Conservation (phyloP, 805 yeast genomes). For the Candida sanyiensis region DNA sequence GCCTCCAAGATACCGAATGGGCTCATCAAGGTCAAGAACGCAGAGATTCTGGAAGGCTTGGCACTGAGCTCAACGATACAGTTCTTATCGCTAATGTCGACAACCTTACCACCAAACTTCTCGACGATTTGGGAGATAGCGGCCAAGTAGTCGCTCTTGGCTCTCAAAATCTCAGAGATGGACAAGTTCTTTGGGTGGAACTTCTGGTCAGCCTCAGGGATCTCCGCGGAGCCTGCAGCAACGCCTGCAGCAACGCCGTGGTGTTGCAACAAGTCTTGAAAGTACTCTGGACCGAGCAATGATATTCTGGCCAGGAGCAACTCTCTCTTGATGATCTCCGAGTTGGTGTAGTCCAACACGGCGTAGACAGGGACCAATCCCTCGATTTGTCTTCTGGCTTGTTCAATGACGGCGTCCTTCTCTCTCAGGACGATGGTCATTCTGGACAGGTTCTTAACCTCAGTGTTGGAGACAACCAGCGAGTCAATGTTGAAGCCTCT, state of each 20-base stretch:
- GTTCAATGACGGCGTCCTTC: constrained; percentile 94
- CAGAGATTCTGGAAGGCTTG: constrained; percentile 82
- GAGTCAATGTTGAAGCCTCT: constrained; percentile 98
- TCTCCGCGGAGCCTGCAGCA: constrained; percentile 25
- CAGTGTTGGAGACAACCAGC: constrained; percentile 92
- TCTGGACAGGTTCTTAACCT: constrained; percentile 88
- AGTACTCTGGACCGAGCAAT: constrained; percentile 95
- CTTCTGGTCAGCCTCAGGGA: constrained; percentile 27
- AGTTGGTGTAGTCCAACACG: constrained; percentile 86
- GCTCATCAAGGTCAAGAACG: constrained; percentile 81
- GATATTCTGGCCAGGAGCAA: constrained; percentile 87
- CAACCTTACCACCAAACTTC: constrained; percentile 89
- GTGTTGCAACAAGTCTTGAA: constrained; percentile 86
- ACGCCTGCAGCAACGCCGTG: constrained; percentile 40
- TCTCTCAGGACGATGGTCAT: constrained; percentile 96
- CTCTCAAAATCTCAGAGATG: constrained; percentile 88
- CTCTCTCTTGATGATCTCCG: constrained; percentile 89
- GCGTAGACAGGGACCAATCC: constrained; percentile 98
- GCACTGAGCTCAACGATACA: constrained; percentile 93
- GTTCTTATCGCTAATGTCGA: constrained; percentile 88
- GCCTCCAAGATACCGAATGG: constrained; percentile 96
- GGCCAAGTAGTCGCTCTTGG: constrained; percentile 83
- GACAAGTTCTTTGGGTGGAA: constrained; percentile 88
- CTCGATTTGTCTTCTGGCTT: constrained; percentile 96
- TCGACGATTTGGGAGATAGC: constrained; percentile 74